Evolutionary conservation across 345 rosid genomes (phyloP), one percentile per base, ranked within the genome.

Genomic region (Hevea brasiliensis): DNA sequence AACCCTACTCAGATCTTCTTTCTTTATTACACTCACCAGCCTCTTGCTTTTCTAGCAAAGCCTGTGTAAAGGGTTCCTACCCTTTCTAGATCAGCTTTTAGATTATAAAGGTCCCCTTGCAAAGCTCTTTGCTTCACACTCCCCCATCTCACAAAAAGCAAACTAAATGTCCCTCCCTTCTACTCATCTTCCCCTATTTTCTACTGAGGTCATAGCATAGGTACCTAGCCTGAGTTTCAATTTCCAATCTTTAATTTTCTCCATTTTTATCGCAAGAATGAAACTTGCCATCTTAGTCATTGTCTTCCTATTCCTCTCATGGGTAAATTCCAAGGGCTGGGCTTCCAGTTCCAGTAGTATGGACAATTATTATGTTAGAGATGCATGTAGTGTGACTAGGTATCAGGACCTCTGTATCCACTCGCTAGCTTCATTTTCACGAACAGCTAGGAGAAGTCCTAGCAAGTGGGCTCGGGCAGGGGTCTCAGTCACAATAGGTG

Each of bases 401-500:
- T 94, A 92, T 76, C 88, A 72, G 9, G 67, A 82, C 55, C 77
- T 94, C 13, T 92, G 98, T 76, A 62, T 90, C 67, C 79, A 42
- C 50, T 82, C 97, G 21, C 84, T 95, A 0, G 69, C 90, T 4
- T 82, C 92, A 9, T 92, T 90, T 80, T 87, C 98, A 12, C 76
- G 59, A 51, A 40, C 51, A 0, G 98, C 98, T 15, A 85, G 77
- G 77, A 84, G 65, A 47, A 92, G 89, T 74, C 92, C 92, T 0
- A 86, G 86, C 84, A 85, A 18, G 76, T 95, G 98, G 98, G 92
- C 99, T 0, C 81, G 97, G 26, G 98, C 90, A 0, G 96, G 92
- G 24, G 96, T 92, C 18, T 88, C 98, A 3, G 97, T 95, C 14
- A 84, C 94, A 0, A 67, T 90, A 45, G 60, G 79, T 0, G 92